Base-by-base conservation (phyloP, 192 early-diverging fungal genomes). In the Spinellus fusiger region DNA sequence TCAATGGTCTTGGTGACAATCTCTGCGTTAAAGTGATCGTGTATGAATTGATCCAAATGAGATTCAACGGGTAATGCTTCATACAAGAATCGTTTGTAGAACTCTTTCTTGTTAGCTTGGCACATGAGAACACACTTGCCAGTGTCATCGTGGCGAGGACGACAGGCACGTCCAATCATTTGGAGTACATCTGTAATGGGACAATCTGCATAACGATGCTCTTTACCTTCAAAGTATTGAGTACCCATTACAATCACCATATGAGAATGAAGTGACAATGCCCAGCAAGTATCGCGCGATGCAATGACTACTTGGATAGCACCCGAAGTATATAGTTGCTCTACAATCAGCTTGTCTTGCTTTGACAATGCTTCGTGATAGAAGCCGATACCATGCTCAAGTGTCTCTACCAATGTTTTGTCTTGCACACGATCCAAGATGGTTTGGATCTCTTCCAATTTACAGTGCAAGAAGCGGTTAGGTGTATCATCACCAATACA, bases 1-100 rank as follows among this genome's bases (percentile, higher is more conserved):
- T 89, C 88, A 44, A 99, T 94, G 0, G 93, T 94, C 66, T 90
- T 89, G 29, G 93, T 94, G 0, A 93, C 94, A 61, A 97, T 86
- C 65, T 98, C 97, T 20, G 93, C 92, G 73, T 95, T 96, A 77
- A 99, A 93, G 74, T 93, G 92, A 61, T 99, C 95, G 68, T 97
- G 95, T 65, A 99, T 75, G 67, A 89, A 89, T 49, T 88, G 87
- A 61, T 99, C 93, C 63, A 99, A 73, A 49, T 94, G 93, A 6
- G 91, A 94, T 61, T 99, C 97, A 5, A 99, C 86, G 0, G 95
- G 95, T 23, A 99, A 63, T 1, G 95, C 90, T 76, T 99, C 97
- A 54, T 93, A 89, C 68, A 98, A 72, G 74, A 98, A 99, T 74
- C 94, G 94, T 58, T 97, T 97, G 83, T 94, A 99, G 61, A 94